phyloP scores from a whole-genome alignment of 345 rosid genomes.

The Passiflora organensis region DNA sequence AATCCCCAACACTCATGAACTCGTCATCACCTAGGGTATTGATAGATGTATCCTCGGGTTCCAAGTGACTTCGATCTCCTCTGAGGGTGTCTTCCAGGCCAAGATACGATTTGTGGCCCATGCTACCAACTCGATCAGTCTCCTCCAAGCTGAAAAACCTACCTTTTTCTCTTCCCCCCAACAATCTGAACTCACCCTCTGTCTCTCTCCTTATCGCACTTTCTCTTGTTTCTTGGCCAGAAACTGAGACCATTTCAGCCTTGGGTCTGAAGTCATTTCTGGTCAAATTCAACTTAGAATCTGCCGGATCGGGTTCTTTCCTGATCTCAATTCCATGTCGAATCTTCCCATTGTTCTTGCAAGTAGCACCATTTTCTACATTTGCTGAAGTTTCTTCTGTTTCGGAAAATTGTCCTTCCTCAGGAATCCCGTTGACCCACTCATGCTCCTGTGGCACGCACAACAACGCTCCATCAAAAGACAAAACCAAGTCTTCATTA shows the following conservation, averaged over 20 bases:
- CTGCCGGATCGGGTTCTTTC: conserved; percentile 1
- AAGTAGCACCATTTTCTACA: conserved; percentile 20
- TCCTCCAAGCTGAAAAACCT: conserved; percentile 46
- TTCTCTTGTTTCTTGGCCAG: conserved; percentile 35
- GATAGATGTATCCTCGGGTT: conserved; percentile 56
- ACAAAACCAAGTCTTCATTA: conserved; percentile 41
- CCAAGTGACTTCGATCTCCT: conserved; percentile 35
- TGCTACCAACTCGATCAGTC: conserved; percentile 38
- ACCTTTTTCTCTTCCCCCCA: conserved; percentile 54
- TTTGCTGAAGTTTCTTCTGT: conserved; percentile 22
- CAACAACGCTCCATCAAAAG: conserved; percentile 76
- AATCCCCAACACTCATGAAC: conserved; percentile 45
- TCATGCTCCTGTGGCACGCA: conserved; percentile 55
- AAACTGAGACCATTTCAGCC: conserved; percentile 22
- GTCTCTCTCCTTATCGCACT: conserved; percentile 68
- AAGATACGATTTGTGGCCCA: conserved; percentile 41
- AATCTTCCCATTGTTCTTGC: conserved; percentile 34
- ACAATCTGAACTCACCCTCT: conserved; percentile 59
- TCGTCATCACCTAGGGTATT: conserved; percentile 45
- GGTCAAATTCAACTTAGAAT: conserved; percentile 16
- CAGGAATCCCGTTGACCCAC: conserved; percentile 37
- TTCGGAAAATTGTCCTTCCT: conserved; percentile 33
- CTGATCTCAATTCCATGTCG: conserved; percentile 34
- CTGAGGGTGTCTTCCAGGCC: conserved; percentile 35
- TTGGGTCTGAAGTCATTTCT: conserved; percentile 21